Conservation (phyloP, 1,139 yeast species). For the Chernovozyma sophiae-reginae region DNA sequence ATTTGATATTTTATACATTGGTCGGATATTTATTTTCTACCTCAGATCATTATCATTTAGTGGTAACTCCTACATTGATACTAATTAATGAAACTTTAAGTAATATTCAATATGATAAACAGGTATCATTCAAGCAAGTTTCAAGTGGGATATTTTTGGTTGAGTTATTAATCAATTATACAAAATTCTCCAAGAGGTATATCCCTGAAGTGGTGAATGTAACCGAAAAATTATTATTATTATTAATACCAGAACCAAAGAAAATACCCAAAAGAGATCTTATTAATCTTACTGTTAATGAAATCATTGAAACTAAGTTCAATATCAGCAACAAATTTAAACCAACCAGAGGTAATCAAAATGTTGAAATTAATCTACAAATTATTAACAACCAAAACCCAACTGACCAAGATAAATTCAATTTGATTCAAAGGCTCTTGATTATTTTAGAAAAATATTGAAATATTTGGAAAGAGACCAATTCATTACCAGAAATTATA, state of each 20-base stretch:
- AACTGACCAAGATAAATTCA: conserved; percentile 3
- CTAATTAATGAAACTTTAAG: conserved; percentile 65
- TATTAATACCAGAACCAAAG: conserved; percentile 43
- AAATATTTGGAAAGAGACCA: conserved; percentile 59
- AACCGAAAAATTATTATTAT: conserved; percentile 48
- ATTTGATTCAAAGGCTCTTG: conserved; percentile 11
- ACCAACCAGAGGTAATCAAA: too few relatives aligned
- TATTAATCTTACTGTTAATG: conserved; percentile 13
- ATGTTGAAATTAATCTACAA: background rate
- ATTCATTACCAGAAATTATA: conserved; percentile 59
- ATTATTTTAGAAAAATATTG: conserved; percentile 25
- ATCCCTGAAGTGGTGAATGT: conserved; percentile 74
- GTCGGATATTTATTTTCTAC: conserved; percentile 83
- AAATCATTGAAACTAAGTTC: conserved; percentile 8
- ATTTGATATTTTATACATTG: conserved; percentile 62
- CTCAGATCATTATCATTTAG: conserved; percentile 91
- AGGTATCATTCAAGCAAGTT: conserved; percentile 38
- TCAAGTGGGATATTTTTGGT: conserved; percentile 55
- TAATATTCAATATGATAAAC: conserved; percentile 33
- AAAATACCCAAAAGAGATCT: conserved; percentile 12
- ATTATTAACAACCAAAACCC: background rate
- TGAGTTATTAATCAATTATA: conserved; percentile 66
- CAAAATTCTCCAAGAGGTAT: conserved; percentile 72
- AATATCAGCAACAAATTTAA: conserved; percentile 3
- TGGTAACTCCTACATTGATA: conserved; percentile 79